Evolutionary conservation across 73 alveolate species (phyloP), one percentile per base, ranked within the genome.

Genomic region (Diophrys appendiculata): DNA sequence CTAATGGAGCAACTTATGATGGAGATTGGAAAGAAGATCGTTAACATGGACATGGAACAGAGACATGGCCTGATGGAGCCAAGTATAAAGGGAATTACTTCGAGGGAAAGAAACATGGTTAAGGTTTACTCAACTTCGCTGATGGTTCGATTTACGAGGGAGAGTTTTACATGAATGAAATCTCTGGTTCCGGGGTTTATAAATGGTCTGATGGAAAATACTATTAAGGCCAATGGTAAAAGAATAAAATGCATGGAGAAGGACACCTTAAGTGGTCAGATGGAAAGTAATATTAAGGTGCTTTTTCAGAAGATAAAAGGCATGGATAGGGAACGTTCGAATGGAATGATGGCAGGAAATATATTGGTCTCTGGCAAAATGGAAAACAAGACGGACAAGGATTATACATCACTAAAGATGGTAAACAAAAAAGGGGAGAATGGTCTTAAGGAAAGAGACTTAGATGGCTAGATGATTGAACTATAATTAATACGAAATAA

Each of bases 31-130:
- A 76, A 52, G 88, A 92, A 72, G 98, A 92, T 78, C 81, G 88
- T 64, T 96, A 92, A 70, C 92, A 90, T 52, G 98, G 98, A 27
- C 76, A 89, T 71, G 98, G 98, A 33, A 73, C 65, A 29, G 98
- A 92, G 69, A 81, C 88, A 2, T 92, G 98, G 98, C 90, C 83
- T 75, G 98, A 92, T 89, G 98, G 98, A 24, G 91, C 98, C 54
- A 89, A 69, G 65, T 92, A 92, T 78, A 88, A 81, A 65, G 98
- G 98, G 30, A 70, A 72, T 54, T 92, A 92, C 87, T 77, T 82
- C 52, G 83, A 80, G 34, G 98, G 98, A 33, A 80, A 88, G 75
- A 92, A 92, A 54, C 88, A 89, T 73, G 95, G 95, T 33, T 34
- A 68, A 0, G 98, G 98, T 1, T 83, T 81, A 52, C 84, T 89